A percentile compares a stretch with the other conserved stretches of the same genome.
phyloP scores from a whole-genome alignment of 1,139 yeast genomes.

The Debaryomycetaceae sp. region DNA sequence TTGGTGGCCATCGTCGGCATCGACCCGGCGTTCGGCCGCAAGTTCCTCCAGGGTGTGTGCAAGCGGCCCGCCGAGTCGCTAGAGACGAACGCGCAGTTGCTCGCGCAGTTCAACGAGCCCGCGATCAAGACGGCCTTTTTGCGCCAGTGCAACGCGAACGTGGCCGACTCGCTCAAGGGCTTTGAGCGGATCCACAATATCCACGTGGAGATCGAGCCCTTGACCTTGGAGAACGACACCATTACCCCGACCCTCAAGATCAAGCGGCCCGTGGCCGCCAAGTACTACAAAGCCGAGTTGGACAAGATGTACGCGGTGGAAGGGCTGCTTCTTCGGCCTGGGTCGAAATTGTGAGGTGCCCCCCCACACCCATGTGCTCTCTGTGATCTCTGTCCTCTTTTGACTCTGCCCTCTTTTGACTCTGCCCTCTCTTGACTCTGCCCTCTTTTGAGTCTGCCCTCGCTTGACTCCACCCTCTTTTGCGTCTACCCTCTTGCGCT shows the following conservation, averaged over 20 bases:
- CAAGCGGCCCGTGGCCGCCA: constrained; percentile 15
- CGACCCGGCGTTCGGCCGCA: constrained; percentile 10
- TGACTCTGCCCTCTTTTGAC: not conserved
- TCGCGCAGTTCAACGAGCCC: constrained; percentile 7
- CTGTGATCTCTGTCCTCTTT: not conserved
- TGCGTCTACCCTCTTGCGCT: too few species aligned
- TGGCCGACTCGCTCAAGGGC: constrained; percentile 9
- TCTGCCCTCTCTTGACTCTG: constrained; percentile 1
- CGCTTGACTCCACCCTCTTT: too few species aligned
- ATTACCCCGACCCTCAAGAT: constrained; percentile 18
- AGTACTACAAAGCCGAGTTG: constrained; percentile 11
- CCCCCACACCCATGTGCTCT: not conserved
- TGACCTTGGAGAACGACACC: constrained; percentile 12
- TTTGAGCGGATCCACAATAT: constrained; percentile 15
- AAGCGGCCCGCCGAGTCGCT: constrained; percentile 8
- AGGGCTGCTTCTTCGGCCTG: constrained; percentile 8
- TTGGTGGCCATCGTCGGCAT: constrained; percentile 14
- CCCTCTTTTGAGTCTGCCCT: too few species aligned
- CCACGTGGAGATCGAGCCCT: constrained; percentile 15
- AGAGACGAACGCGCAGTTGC: constrained; percentile 7
- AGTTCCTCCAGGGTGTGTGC: constrained; percentile 8
- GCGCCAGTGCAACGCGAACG: constrained; percentile 5
- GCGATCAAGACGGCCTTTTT: constrained; percentile 6
- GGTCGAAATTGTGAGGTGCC: constrained; percentile 6
- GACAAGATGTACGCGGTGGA: constrained; percentile 12